Conservation (phyloP, 306 rosid genomes). For the Pterocarpus santalinus region DNA sequence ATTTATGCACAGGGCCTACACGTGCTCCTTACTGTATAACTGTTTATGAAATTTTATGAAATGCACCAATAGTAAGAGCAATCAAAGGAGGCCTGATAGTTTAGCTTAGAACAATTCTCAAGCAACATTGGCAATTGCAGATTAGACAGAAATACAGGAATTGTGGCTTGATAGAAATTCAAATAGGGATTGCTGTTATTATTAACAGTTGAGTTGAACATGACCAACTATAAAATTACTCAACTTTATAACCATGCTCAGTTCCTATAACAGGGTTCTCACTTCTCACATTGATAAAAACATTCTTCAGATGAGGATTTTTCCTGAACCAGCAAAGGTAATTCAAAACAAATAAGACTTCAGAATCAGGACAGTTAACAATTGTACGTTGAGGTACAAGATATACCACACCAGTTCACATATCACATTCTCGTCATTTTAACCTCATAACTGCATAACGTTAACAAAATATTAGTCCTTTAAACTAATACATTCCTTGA, state of each 20-base stretch:
- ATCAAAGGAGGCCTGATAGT: constrained; percentile 35
- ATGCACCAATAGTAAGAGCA: too few species aligned
- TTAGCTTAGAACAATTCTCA: constrained; percentile 74
- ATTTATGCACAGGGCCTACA: too few species aligned
- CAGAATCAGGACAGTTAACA: background rate
- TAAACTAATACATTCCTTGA: background rate
- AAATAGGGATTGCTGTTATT: background rate
- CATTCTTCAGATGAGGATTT: background rate
- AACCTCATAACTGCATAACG: background rate
- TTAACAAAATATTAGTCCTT: background rate
- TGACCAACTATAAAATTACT: background rate
- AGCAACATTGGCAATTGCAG: constrained; percentile 74
- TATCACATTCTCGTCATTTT: background rate
- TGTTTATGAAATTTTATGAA: too few species aligned
- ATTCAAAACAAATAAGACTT: too few species aligned
- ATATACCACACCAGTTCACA: background rate
- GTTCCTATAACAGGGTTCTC: background rate
- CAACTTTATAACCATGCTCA: background rate
- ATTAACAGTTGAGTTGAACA: background rate
- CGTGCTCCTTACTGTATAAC: too few species aligned
- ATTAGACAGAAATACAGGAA: background rate
- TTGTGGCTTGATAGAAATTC: background rate
- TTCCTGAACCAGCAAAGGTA: background rate
- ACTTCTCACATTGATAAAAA: background rate
- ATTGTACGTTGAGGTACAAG: background rate